These are phyloP conservation scores for Hamigera avellanea DNA, from an alignment of 495 filamentous ascomycete genomes.

Conservation along the genomic window DNA sequence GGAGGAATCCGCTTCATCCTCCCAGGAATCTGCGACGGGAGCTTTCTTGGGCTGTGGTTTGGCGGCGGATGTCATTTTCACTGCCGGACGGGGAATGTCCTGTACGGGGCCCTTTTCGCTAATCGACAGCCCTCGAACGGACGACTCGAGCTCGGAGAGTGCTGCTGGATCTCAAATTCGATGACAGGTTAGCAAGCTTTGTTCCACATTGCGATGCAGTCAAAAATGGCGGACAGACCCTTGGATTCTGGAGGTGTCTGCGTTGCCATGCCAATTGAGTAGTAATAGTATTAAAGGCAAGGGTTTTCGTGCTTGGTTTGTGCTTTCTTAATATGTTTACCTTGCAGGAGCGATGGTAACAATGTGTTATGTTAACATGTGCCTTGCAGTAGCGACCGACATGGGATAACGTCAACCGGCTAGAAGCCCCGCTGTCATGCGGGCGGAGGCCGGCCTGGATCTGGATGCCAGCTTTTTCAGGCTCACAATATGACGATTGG, in stretches of 20 bases:
- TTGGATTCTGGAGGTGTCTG: constrained; percentile 7
- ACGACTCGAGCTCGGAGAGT: constrained; percentile 31
- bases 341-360: too few species aligned
- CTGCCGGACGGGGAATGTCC: constrained; percentile 13
- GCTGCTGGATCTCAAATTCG: constrained; percentile 1
- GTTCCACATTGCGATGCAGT: not conserved
- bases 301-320: not conserved
- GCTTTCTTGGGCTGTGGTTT: constrained; percentile 28
- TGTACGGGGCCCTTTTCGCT: constrained; percentile 21
- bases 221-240: constrained; percentile 7
- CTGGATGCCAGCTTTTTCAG: too few species aligned
- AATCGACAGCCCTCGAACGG: constrained; percentile 34
- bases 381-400: too few species aligned
- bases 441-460: too few species aligned
- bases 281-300: not conserved
- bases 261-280: constrained; percentile 10
- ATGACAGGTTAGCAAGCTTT: not conserved
- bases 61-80: constrained; percentile 9
- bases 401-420: too few species aligned
- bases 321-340: too few species aligned
- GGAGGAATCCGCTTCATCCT: constrained; percentile 58
- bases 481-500: too few species aligned
- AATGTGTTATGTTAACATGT: too few species aligned
- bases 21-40: constrained; percentile 70
- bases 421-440: too few species aligned